These are phyloP conservation scores for Candida xiaguanensis DNA, from an alignment of 805 yeast species.

Conservation along the genomic window DNA sequence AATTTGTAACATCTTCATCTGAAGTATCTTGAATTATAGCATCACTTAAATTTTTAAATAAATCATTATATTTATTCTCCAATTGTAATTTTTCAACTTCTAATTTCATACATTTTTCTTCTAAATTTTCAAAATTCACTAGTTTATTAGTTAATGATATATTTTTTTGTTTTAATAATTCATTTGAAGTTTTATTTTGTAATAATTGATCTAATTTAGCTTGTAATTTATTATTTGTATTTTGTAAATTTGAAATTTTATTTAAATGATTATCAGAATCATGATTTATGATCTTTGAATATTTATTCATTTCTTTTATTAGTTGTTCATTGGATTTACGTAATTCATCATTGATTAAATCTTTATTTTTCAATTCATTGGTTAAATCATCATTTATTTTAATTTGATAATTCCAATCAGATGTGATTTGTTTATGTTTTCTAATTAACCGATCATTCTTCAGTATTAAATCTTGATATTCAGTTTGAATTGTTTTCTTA, in stretches of 20 bases:
- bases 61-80: constrained; percentile 43
- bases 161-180: constrained; percentile 56
- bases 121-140: constrained; percentile 33
- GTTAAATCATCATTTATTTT: constrained; percentile 34
- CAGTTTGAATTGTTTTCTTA: constrained; percentile 9
- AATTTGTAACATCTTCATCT: constrained; percentile 13
- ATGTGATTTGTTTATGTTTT: constrained; percentile 31
- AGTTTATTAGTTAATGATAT: constrained; percentile 37
- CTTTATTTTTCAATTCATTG: constrained; percentile 28
- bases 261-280: constrained; percentile 15
- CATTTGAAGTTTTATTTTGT: constrained; percentile 46
- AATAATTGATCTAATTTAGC: constrained; percentile 48
- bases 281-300: constrained; percentile 8
- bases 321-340: constrained; percentile 26
- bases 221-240: constrained; percentile 50
- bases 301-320: constrained; percentile 18
- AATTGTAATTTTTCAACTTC: constrained; percentile 49
- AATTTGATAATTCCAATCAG: constrained; percentile 32
- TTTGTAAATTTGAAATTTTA: constrained; percentile 38
- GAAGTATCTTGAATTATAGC: constrained; percentile 17
- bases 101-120: constrained; percentile 43
- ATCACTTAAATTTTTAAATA: constrained; percentile 41
- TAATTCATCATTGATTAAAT: constrained; percentile 17
- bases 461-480: constrained; percentile 16
- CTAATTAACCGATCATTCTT: constrained; percentile 19